A percentile compares a stretch with the other conserved stretches of the same genome.
Evolutionary conservation across 108 stramenopile genomes (phyloP).

Genomic region (Parietichytrium sp.): DNA sequence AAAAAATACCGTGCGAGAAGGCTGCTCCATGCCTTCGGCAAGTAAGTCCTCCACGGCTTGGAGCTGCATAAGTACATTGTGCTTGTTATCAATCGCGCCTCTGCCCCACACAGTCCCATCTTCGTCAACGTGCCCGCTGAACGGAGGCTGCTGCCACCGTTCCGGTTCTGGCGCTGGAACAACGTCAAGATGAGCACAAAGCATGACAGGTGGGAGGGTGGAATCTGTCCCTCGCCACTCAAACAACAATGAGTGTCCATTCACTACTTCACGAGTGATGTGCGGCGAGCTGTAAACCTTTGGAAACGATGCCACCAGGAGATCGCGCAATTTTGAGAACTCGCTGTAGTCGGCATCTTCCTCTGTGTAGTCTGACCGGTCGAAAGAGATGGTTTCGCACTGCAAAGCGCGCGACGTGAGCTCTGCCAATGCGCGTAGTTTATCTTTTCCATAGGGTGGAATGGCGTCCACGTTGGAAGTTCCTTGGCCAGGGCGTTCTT

Average conservation of each 20-base stretch:
- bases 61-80: constrained; percentile 41
- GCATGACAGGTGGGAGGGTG: not conserved
- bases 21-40: not conserved
- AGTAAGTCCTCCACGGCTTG: constrained; percentile 33
- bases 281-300: not conserved
- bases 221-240: not conserved
- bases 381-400: constrained; percentile 4
- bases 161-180: constrained; percentile 24
- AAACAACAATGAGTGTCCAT: not conserved
- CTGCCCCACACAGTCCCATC: constrained; percentile 42
- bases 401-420: not conserved
- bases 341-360: not conserved
- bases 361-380: not conserved
- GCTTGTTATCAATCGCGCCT: constrained; percentile 47
- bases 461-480: not conserved
- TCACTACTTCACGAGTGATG: not conserved
- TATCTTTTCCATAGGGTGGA: not conserved
- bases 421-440: not conserved
- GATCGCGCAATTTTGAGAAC: not conserved
- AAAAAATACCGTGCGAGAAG: constrained; percentile 15
- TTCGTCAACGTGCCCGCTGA: constrained; percentile 28
- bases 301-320: not conserved
- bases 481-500: not conserved
- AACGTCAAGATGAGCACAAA: constrained; percentile 44
- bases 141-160: constrained; percentile 28